phyloP scores from a whole-genome alignment of 371 early-diverging fungal genomes.

The Mucor circinelloides region DNA sequence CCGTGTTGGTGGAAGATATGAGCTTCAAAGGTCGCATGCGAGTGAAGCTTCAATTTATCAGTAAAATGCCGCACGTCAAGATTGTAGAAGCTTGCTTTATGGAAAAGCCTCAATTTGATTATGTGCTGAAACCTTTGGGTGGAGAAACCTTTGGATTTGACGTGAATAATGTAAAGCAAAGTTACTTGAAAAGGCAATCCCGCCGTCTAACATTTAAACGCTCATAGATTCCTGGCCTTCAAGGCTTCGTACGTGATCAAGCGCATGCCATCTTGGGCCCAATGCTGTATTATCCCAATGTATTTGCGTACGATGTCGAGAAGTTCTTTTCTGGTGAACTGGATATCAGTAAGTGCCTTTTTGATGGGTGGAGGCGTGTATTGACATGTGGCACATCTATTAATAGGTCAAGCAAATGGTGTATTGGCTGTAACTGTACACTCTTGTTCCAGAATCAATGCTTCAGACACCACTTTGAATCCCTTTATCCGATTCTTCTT shows the following conservation, averaged over 20 bases:
- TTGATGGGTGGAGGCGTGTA: background rate
- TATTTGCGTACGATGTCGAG: slow-evolving; percentile 82
- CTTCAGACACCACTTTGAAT: slow-evolving; percentile 76
- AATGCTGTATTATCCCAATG: slow-evolving; percentile 87
- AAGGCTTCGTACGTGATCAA: slow-evolving; percentile 80
- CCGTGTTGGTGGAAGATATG: slow-evolving; percentile 92
- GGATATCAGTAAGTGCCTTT: slow-evolving; percentile 38
- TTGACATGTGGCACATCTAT: slow-evolving; percentile 23
- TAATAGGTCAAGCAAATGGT: slow-evolving; percentile 70
- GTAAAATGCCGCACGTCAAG: slow-evolving; percentile 88
- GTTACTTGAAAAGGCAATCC: background rate
- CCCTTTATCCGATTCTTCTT: slow-evolving; percentile 79
- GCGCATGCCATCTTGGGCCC: slow-evolving; percentile 74
- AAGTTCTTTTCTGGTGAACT: slow-evolving; percentile 75
- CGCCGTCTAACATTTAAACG: background rate
- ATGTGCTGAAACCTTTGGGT: slow-evolving; percentile 91
- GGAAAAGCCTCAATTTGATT: slow-evolving; percentile 90
- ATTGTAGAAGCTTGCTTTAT: slow-evolving; percentile 86
- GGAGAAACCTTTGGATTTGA: slow-evolving; percentile 86
- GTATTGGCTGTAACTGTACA: slow-evolving; percentile 81
- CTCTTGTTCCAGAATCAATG: slow-evolving; percentile 76
- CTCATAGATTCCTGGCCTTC: slow-evolving; percentile 78
- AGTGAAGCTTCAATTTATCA: slow-evolving; percentile 80
- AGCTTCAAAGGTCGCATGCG: slow-evolving; percentile 84
- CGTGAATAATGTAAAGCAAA: slow-evolving; percentile 64